Conservation (phyloP, 1,139 yeast species). For the Debaryomyces subglobosus region DNA sequence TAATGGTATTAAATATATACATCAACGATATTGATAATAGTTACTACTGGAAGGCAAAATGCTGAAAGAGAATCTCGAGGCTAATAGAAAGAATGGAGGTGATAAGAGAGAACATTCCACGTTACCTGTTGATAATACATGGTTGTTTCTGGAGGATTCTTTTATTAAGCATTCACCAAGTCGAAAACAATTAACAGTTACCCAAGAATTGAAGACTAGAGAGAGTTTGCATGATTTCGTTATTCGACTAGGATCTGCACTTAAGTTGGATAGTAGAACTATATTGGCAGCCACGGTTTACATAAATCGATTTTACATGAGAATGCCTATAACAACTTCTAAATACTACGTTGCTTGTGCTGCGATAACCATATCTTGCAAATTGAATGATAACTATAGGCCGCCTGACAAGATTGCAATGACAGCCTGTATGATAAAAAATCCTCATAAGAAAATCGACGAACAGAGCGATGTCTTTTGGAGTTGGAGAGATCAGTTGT, state of each 20-base stretch:
- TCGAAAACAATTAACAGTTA: slow-evolving; percentile 27
- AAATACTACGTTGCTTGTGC: slow-evolving; percentile 52
- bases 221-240: slow-evolving; percentile 47
- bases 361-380: slow-evolving; percentile 47
- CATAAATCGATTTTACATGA: slow-evolving; percentile 45
- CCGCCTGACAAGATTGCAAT: slow-evolving; percentile 50
- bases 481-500: slow-evolving; percentile 51
- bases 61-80: neutral
- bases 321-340: slow-evolving; percentile 47
- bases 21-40: neutral
- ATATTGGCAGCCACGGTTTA: slow-evolving; percentile 49
- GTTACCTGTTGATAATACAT: slow-evolving; percentile 21
- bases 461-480: slow-evolving; percentile 48
- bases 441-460: slow-evolving; percentile 36
- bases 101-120: neutral
- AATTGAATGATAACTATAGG: slow-evolving; percentile 46
- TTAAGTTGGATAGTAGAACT: slow-evolving; percentile 48
- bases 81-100: neutral
- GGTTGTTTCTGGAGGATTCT: slow-evolving; percentile 39
- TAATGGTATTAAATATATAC: neutral
- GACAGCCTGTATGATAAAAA: slow-evolving; percentile 39
- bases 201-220: slow-evolving; percentile 42
- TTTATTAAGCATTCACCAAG: slow-evolving; percentile 37
- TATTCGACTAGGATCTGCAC: slow-evolving; percentile 37
- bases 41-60: neutral